Conservation (phyloP, 1,284 basidiomycete genomes). For the Cryptococcus sp. region DNA sequence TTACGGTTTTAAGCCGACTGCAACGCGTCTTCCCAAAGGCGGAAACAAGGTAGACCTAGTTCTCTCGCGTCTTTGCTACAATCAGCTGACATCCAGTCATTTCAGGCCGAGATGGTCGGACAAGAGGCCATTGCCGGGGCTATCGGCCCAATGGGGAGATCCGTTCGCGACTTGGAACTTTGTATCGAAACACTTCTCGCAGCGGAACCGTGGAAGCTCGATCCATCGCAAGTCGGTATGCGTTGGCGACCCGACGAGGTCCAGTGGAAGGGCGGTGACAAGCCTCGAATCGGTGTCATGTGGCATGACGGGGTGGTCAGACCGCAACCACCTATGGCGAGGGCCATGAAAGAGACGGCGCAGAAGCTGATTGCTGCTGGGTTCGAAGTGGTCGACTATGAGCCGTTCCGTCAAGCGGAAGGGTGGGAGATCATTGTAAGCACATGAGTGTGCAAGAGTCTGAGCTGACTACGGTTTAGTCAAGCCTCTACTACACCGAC, state of each 20-base stretch:
- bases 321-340: constrained; percentile 48
- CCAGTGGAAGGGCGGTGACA: constrained; percentile 17
- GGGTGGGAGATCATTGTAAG: constrained; percentile 21
- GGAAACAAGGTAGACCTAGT: constrained; percentile 12
- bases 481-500: constrained; percentile 43
- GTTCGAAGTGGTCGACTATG: constrained; percentile 37
- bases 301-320: constrained; percentile 50
- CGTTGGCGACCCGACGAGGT: constrained; percentile 30
- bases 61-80: constrained; percentile 10
- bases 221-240: constrained; percentile 39
- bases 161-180: constrained; percentile 40
- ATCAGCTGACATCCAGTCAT: constrained; percentile 22
- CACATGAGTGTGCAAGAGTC: too few species aligned
- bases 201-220: constrained; percentile 43
- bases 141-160: constrained; percentile 43
- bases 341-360: constrained; percentile 43
- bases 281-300: constrained; percentile 49
- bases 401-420: constrained; percentile 26
- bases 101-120: constrained; percentile 32
- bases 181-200: constrained; percentile 43
- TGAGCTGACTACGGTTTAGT: too few species aligned
- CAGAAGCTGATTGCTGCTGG: constrained; percentile 29
- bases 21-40: constrained; percentile 40
- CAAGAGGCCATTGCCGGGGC: constrained; percentile 42
- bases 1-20: constrained; percentile 47